Evolutionary conservation across 1,284 basidiomycete genomes (phyloP).

Genomic region (Volvariella surrecta): DNA sequence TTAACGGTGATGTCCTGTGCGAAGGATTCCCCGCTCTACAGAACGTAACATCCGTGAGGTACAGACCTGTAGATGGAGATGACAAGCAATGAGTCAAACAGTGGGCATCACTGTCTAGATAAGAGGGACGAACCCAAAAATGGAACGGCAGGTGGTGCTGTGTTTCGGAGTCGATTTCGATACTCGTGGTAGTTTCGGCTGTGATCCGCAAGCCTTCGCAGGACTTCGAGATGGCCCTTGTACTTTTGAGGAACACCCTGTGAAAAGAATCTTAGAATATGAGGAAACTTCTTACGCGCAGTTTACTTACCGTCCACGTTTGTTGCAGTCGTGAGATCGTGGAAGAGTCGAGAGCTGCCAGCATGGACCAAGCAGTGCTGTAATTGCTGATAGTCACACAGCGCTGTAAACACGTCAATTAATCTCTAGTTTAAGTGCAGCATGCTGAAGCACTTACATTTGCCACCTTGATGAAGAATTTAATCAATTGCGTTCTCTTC

Average conservation of each 20-base stretch:
- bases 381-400: conserved; percentile 85
- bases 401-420: conserved; percentile 43
- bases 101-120: conserved; percentile 2
- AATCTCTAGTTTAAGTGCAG: conserved; percentile 7
- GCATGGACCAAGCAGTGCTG: conserved; percentile 86
- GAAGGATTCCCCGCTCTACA: conserved; percentile 93
- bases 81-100: neutral
- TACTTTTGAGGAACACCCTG: conserved; percentile 85
- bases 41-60: conserved; percentile 91
- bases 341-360: conserved; percentile 92
- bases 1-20: conserved; percentile 71
- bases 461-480: conserved; percentile 95
- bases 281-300: neutral
- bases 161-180: conserved; percentile 74
- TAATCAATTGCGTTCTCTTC: conserved; percentile 78
- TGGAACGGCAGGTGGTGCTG: conserved; percentile 81
- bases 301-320: conserved; percentile 76
- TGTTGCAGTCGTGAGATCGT: conserved; percentile 86
- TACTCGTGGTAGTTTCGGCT: conserved; percentile 92
- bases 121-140: conserved; percentile 68
- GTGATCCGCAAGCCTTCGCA: conserved; percentile 85
- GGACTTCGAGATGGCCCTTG: conserved; percentile 67
- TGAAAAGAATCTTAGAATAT: conserved; percentile 10
- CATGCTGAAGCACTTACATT: conserved; percentile 54
- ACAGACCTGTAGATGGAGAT: conserved; percentile 49